A percentile compares a stretch with the other conserved stretches of the same genome.
phyloP scores from a whole-genome alignment of 2,329 filamentous ascomycete genomes.

The Pseudocercospora fuligena region DNA sequence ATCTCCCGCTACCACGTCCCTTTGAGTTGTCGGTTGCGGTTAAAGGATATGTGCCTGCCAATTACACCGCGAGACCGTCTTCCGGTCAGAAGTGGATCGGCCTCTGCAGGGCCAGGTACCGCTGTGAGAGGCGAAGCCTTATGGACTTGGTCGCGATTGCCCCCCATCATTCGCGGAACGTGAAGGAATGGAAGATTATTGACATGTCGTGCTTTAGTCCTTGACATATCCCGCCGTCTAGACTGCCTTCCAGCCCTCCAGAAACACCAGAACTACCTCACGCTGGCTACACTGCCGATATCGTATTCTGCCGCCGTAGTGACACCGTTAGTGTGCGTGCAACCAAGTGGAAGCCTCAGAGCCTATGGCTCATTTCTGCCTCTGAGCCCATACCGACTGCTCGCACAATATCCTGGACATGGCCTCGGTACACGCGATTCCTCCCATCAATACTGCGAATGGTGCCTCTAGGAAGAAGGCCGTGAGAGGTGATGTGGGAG shows the following conservation, averaged over 20 bases:
- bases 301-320: background rate
- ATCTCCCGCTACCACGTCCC: background rate
- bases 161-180: constrained; percentile 7
- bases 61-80: background rate
- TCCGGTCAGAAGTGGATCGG: background rate
- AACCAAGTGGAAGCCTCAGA: background rate
- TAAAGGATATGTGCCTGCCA: background rate
- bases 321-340: background rate
- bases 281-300: background rate
- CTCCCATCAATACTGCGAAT: constrained; percentile 20
- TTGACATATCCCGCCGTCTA: background rate
- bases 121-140: constrained; percentile 9
- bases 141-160: background rate
- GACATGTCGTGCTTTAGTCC: background rate
- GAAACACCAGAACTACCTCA: background rate
- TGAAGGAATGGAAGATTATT: background rate
- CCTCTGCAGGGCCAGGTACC: constrained; percentile 6
- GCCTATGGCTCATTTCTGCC: background rate
- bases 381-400: background rate
- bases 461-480: constrained; percentile 22
- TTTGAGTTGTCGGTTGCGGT: background rate
- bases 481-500: constrained; percentile 36
- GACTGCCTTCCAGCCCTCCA: background rate
- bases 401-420: background rate
- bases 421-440: constrained; percentile 16